Conservation (phyloP, 176 grass and related monocot species). For the Tillandsia leiboldiana region DNA sequence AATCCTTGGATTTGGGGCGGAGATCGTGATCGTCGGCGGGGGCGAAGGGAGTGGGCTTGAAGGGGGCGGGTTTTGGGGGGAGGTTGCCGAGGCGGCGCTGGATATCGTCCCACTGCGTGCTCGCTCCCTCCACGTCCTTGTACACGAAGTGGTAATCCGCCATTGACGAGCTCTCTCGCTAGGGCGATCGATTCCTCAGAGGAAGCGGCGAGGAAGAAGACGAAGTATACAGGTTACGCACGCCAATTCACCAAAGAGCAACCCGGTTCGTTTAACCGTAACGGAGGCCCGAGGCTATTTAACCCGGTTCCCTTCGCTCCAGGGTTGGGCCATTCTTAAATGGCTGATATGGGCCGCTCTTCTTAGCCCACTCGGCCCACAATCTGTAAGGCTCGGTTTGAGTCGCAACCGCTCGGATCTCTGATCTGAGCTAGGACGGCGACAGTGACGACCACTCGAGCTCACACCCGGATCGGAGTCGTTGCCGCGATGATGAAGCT, state of each 20-base stretch:
- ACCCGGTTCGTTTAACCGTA: too few relatives aligned
- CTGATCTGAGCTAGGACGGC: too few relatives aligned
- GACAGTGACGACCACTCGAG: too few relatives aligned
- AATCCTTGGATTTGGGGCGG: constrained; percentile 65
- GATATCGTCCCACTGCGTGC: constrained; percentile 91
- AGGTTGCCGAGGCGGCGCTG: constrained; percentile 87
- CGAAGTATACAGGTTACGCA: neutral
- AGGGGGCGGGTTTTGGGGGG: constrained; percentile 62
- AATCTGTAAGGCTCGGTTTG: too few relatives aligned
- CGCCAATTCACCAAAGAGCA: neutral
- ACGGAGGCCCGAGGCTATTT: too few relatives aligned
- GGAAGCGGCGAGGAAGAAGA: neutral
- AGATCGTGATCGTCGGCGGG: constrained; percentile 57
- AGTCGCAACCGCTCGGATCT: too few relatives aligned
- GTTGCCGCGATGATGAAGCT: too few relatives aligned
- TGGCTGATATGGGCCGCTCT: too few relatives aligned
- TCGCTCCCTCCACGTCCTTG: constrained; percentile 91
- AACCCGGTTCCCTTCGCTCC: too few relatives aligned
- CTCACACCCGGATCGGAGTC: too few relatives aligned
- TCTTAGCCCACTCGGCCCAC: too few relatives aligned
- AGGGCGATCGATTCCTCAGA: neutral
- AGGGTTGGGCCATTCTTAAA: too few relatives aligned
- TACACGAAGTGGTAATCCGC: constrained; percentile 95
- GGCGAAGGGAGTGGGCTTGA: constrained; percentile 73
- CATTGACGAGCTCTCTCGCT: constrained; percentile 32